Evolutionary conservation across 1,139 yeast species (phyloP), one percentile per base, ranked within the genome.

Genomic region (Candida mesenterica): DNA sequence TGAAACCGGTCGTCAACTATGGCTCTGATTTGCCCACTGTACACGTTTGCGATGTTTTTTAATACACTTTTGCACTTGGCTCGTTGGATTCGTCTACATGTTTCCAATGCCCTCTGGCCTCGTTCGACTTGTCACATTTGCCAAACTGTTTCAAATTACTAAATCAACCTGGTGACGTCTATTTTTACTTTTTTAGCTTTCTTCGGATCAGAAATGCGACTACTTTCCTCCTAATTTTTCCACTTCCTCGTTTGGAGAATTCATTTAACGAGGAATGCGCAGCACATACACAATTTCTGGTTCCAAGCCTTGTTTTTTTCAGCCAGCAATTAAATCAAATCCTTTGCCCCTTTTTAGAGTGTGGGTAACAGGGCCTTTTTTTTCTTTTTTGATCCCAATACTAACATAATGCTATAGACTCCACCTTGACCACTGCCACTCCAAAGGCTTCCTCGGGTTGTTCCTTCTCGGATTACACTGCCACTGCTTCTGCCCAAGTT

Each of bases 401-500:
- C 53, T 50, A 50, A 48, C 53, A 5, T 19, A 17, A 28, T 28
- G 23, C 8, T 36, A 12, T 50, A 65, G 71, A 70, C 64, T 70
- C 76, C 37, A 69, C 75, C 36, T 66, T 70, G 50, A 70, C 75
- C 41, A 65, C 71, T 37, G 74, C 73, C 33, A 70, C 76, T 32
- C 75, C 76, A 45, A 49, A 71, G 22, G 75, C 78, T 34, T 61
- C 69, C 40, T 78, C 80, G 42, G 75, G 71, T 27, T 77, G 82
- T 67, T 70, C 79, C 14, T 76, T 75, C 67, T 53, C 57, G 26
- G 61, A 59, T 42, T 71, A 64, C 60, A 82, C 92, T 34, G 89
- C 86, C 48, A 78, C 92, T 42, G 78, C 81, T 33, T 88, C 90
- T 62, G 57, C 84, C 26, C 90, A 88, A 50, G 78, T 92, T 57